Conservation (phyloP, 2,329 filamentous ascomycete species). For the Fragosphaeria purpurea region DNA sequence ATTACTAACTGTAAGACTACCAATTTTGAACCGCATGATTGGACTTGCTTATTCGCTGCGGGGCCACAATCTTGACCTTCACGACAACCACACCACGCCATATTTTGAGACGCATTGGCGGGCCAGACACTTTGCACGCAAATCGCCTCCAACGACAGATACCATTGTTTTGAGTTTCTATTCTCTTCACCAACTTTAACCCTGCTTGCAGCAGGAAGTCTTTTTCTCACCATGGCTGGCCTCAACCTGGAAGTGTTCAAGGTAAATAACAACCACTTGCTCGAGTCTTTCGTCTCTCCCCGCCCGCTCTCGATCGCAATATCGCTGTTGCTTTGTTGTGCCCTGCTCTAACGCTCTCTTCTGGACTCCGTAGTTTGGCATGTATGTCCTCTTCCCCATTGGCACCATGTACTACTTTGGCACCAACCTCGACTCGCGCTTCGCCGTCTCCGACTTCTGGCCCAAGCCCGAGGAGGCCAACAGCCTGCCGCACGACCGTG, state of each 20-base stretch:
- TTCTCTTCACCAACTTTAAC: no score
- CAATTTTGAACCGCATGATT: no score
- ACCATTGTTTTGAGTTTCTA: no score
- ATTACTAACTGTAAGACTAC: no score
- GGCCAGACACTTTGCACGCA: no score
- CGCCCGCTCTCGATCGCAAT: no score
- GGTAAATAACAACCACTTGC: slow-evolving; percentile 36
- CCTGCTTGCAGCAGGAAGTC: slow-evolving; percentile 11
- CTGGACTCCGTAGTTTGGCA: slow-evolving; percentile 62
- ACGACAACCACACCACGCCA: no score
- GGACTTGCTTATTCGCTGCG: no score
- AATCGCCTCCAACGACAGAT: no score
- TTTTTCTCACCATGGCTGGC: slow-evolving; percentile 51
- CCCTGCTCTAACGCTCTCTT: background rate
- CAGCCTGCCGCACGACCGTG: slow-evolving; percentile 63
- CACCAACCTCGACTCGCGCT: slow-evolving; percentile 90
- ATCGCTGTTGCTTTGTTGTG: no score
- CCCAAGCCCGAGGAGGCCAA: slow-evolving; percentile 71
- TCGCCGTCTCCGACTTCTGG: slow-evolving; percentile 88
- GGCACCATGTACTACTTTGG: slow-evolving; percentile 99
- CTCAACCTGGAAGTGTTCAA: slow-evolving; percentile 94
- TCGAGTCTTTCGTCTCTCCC: background rate
- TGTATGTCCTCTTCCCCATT: slow-evolving; percentile 98
- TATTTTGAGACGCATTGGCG: no score
- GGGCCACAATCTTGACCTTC: no score